Conservation (phyloP, 1,284 basidiomycete genomes). For the Moesziomyces sp. region DNA sequence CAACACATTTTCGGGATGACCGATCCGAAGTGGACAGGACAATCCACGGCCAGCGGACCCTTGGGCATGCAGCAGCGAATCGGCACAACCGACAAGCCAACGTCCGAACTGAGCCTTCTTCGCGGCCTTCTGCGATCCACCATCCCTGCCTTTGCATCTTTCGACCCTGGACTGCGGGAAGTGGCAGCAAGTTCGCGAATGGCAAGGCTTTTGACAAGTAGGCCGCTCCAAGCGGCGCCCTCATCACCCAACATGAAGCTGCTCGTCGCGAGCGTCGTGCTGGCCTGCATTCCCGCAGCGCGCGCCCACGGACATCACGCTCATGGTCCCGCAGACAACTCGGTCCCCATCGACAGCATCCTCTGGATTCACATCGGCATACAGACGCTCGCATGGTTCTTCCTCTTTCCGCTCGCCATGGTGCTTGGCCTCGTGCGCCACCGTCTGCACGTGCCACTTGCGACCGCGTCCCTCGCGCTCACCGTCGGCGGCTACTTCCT, state of each 20-base stretch:
- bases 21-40: too few relatives aligned
- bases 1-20: too few relatives aligned
- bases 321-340: constrained; percentile 45
- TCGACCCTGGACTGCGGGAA: background rate
- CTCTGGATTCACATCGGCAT: constrained; percentile 64
- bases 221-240: background rate
- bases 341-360: constrained; percentile 60
- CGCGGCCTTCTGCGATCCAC: background rate
- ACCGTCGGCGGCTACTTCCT: constrained; percentile 62
- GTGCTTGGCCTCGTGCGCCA: constrained; percentile 65
- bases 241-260: background rate
- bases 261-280: constrained; percentile 6
- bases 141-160: background rate
- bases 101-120: background rate
- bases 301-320: constrained; percentile 57
- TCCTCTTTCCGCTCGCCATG: constrained; percentile 64
- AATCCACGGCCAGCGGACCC: too few relatives aligned
- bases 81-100: too few relatives aligned
- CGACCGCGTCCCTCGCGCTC: constrained; percentile 48
- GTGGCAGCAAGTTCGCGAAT: background rate
- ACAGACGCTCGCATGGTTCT: constrained; percentile 57
- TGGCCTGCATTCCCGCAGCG: constrained; percentile 6
- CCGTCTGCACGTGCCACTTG: constrained; percentile 63
- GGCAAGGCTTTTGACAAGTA: background rate
- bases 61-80: too few relatives aligned